Percentiles rank a stretch among this genome's conserved stretches.
Conservation (phyloP, 805 yeast genomes). For the Yueomyces sinensis region DNA sequence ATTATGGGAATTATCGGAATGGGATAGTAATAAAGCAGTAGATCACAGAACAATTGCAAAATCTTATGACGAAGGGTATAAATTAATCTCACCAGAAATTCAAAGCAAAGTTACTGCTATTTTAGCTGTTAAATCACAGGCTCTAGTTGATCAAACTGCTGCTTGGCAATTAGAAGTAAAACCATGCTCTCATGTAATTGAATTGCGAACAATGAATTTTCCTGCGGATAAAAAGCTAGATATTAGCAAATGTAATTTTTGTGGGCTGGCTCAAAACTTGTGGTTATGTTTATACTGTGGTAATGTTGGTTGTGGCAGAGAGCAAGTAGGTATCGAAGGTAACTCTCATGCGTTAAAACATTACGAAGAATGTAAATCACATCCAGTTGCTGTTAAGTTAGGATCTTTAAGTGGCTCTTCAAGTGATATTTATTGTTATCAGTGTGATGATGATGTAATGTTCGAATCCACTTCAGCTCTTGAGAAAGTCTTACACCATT, state of each 20-base stretch:
- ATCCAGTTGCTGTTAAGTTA: conserved; percentile 77
- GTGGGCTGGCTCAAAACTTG: conserved; percentile 61
- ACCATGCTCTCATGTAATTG: conserved; percentile 65
- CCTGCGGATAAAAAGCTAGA: conserved; percentile 17
- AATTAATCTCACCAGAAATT: conserved; percentile 1
- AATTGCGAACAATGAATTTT: conserved; percentile 21
- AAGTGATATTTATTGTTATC: conserved; percentile 74
- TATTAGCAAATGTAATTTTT: conserved; percentile 33
- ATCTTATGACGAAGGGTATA: conserved; percentile 1
- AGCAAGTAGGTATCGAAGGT: conserved; percentile 90
- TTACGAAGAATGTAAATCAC: conserved; percentile 37
- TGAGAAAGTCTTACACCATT: conserved; percentile 32
- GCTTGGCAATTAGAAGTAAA: conserved; percentile 86
- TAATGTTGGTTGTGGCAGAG: conserved; percentile 84
- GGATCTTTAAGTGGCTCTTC: conserved; percentile 76
- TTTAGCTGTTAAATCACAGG: conserved; percentile 16
- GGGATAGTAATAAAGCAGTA: neutral
- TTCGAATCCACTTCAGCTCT: conserved; percentile 28
- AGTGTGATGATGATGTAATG: conserved; percentile 77
- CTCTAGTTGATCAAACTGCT: conserved; percentile 44
- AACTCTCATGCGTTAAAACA: conserved; percentile 82
- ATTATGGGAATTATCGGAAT: conserved; percentile 12
- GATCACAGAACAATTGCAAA: neutral
- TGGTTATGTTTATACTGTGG: conserved; percentile 96
- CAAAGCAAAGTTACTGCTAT: conserved; percentile 12